Percentiles rank a stretch among this genome's conserved stretches.
phyloP scores from a whole-genome alignment of 1,284 basidiomycete species.

The Ustilago lituana region DNA sequence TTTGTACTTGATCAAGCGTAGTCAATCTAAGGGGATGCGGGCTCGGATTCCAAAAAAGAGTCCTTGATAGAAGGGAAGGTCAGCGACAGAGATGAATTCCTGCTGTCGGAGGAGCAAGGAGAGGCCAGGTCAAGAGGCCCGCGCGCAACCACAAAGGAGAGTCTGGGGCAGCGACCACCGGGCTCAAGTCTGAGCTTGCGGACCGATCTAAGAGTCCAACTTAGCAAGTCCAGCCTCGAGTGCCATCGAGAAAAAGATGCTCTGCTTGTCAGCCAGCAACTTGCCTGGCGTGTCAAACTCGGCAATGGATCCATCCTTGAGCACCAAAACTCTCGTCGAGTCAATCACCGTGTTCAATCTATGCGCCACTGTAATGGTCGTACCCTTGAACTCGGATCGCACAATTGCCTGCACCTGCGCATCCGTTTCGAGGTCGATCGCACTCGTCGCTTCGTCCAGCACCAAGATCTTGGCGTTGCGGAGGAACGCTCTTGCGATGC shows the following conservation, averaged over 20 bases:
- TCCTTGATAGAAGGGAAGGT: no score
- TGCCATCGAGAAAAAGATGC: conserved; percentile 66
- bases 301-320: conserved; percentile 79
- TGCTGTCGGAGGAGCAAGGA: no score
- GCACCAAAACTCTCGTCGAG: conserved; percentile 82
- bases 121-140: no score
- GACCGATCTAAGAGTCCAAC: conserved; percentile 29
- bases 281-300: conserved; percentile 79
- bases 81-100: no score
- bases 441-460: conserved; percentile 80
- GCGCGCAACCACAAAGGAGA: no score
- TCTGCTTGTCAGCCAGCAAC: conserved; percentile 73
- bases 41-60: no score
- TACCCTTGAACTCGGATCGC: conserved; percentile 69
- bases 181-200: not conserved
- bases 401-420: conserved; percentile 84
- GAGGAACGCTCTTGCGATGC: conserved; percentile 66
- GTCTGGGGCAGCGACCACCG: not conserved
- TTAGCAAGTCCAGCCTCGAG: conserved; percentile 62
- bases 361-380: conserved; percentile 72
- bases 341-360: conserved; percentile 90
- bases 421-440: conserved; percentile 86
- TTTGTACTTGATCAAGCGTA: no score
- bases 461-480: conserved; percentile 80
- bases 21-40: no score